A percentile compares a stretch with the other conserved stretches of the same genome.
These are phyloP conservation scores for Cercophora samala DNA, from an alignment of 495 filamentous ascomycete species.

Conservation along the genomic window DNA sequence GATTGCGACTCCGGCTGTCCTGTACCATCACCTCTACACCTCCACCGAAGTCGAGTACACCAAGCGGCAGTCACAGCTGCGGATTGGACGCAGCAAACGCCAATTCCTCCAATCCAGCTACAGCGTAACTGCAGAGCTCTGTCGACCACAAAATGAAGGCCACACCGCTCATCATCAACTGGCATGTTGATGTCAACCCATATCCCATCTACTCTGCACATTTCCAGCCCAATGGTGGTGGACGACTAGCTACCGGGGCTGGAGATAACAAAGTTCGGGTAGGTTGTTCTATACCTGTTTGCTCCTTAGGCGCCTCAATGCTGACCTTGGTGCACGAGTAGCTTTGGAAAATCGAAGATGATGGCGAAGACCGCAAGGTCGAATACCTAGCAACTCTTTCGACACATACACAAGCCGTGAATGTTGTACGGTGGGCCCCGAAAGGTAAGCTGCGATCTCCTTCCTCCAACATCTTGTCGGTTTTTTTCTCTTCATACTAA, in stretches of 20 bases:
- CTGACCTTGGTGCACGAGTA: constrained; percentile 33
- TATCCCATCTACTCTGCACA: constrained; percentile 89
- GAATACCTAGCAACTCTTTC: constrained; percentile 85
- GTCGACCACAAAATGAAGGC: constrained; percentile 69
- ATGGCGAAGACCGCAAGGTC: constrained; percentile 82
- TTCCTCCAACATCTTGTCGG: background rate
- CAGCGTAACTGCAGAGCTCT: background rate
- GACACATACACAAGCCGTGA: constrained; percentile 96
- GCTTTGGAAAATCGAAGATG: constrained; percentile 86
- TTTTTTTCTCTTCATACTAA: background rate
- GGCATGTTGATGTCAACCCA: constrained; percentile 92
- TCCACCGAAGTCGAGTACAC: background rate
- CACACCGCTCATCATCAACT: constrained; percentile 84
- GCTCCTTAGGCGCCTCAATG: background rate
- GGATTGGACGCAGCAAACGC: constrained; percentile 3
- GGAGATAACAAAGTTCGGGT: constrained; percentile 97
- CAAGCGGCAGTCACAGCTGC: background rate
- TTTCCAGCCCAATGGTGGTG: constrained; percentile 92
- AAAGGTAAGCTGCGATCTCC: constrained; percentile 57
- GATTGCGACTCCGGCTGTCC: background rate
- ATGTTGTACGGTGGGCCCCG: constrained; percentile 94
- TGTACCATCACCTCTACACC: background rate
- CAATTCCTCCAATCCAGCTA: background rate
- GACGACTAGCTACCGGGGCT: constrained; percentile 86
- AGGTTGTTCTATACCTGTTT: constrained; percentile 36